Evolutionary conservation across 345 rosid species (phyloP), one percentile per base, ranked within the genome.

Genomic region (Lumnitzera littorea): DNA sequence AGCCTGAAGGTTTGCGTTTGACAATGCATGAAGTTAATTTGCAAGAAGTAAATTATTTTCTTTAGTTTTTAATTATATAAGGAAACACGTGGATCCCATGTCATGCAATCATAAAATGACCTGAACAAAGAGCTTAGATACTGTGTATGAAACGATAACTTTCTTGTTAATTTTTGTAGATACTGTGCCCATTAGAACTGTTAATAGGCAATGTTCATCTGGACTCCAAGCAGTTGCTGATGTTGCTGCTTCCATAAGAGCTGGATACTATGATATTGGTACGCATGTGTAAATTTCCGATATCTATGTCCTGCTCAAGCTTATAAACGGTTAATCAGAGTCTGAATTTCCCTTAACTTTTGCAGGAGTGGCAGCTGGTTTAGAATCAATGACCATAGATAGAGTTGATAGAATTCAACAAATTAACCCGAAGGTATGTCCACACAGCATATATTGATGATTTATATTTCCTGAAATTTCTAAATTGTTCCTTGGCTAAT

Each of bases 121-220:
- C 24, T 41, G 14, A 15, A 14, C 1, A 9, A 9, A 4, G 24
- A 8, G 47, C 58, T 20, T 12, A 15, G 5, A 47, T 24, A 20
- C 7, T 36, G 9, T 36, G 10, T 4, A 36, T 36, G 7, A 7
- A 36, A 36, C 7, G 7, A 10, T 15, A 15, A 10, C 46, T 54
- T 13, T 25, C 53, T 48, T 46, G 25, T 36, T 53, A 5, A 36
- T 41, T 24, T 74, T 50, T 52, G 31, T 43, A 91, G 96, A 91
- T 12, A 70, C 81, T 0, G 96, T 91, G 79, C 95, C 96, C 4
- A 57, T 88, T 61, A 79, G 95, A 74, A 91, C 94, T 41, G 96
- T 91, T 80, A 86, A 88, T 67, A 85, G 96, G 76, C 96, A 88
- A 74, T 91, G 98, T 65, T 91, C 98, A 60, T 91, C 98, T 6